A percentile compares a stretch with the other conserved stretches of the same genome.
Conservation (phyloP, 257 asterid species). For the Plantago ovata region DNA sequence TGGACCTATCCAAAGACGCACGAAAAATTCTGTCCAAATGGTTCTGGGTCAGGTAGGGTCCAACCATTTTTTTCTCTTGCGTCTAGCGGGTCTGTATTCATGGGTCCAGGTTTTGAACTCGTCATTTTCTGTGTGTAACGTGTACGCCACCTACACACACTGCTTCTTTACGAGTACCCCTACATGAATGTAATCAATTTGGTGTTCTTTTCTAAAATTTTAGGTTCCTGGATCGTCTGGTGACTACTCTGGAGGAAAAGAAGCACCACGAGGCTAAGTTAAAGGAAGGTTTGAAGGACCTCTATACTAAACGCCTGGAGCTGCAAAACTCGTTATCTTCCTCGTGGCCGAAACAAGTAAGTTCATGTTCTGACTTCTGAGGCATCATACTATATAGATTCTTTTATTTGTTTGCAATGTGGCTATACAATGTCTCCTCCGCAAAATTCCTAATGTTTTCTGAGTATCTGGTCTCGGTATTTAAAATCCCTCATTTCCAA, state of each 20-base stretch:
- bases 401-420: background rate
- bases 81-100: too few species aligned
- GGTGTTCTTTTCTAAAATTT: conserved; percentile 20
- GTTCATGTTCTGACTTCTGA: conserved; percentile 27
- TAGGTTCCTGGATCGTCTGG: conserved; percentile 92
- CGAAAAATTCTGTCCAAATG: too few species aligned
- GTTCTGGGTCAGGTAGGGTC: too few species aligned
- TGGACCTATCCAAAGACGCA: too few species aligned
- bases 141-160: too few species aligned
- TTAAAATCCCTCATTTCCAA: background rate
- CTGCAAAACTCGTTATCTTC: conserved; percentile 91
- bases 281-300: conserved; percentile 77
- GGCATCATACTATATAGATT: background rate
- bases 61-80: too few species aligned
- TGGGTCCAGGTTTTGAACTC: too few species aligned
- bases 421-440: too few species aligned
- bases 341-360: conserved; percentile 96
- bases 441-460: too few species aligned
- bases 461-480: background rate
- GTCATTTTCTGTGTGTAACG: too few species aligned
- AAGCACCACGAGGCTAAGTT: conserved; percentile 79
- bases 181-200: conserved; percentile 9
- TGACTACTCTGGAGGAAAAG: conserved; percentile 86
- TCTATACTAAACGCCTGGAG: conserved; percentile 68
- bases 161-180: too few species aligned